These are phyloP conservation scores for Dipteronia dyeriana DNA, from an alignment of 345 rosid species.

Conservation along the genomic window DNA sequence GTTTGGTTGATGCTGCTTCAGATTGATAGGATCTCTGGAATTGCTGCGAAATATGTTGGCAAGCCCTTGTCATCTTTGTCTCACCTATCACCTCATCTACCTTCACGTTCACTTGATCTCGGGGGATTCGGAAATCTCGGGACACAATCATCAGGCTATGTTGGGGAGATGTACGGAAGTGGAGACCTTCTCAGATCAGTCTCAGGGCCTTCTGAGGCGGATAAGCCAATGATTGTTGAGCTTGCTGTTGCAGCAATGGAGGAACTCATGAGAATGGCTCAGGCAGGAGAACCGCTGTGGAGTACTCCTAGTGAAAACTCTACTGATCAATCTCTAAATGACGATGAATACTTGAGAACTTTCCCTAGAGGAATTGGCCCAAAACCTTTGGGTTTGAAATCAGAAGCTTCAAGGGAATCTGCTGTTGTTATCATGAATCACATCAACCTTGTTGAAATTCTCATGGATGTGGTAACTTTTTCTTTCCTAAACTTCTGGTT, in stretches of 20 bases:
- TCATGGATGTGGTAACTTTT: conserved; percentile 84
- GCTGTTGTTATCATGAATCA: conserved; percentile 84
- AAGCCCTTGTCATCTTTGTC: conserved; percentile 63
- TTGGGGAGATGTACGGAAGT: conserved; percentile 76
- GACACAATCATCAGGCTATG: conserved; percentile 53
- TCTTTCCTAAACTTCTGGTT: background rate
- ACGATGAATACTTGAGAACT: conserved; percentile 73
- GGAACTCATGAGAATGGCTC: conserved; percentile 85
- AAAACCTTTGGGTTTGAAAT: conserved; percentile 63
- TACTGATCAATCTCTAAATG: conserved; percentile 52
- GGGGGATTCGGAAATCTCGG: conserved; percentile 59
- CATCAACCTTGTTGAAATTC: conserved; percentile 80
- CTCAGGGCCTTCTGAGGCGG: conserved; percentile 69
- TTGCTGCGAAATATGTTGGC: conserved; percentile 82
- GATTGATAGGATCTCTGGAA: conserved; percentile 83
- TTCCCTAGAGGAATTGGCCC: conserved; percentile 91
- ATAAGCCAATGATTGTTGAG: conserved; percentile 88
- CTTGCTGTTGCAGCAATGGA: conserved; percentile 97
- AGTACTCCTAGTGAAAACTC: conserved; percentile 44
- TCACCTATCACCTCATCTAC: conserved; percentile 48
- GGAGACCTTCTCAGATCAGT: conserved; percentile 59
- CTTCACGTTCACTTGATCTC: conserved; percentile 55
- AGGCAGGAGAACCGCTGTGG: conserved; percentile 81
- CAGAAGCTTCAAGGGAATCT: conserved; percentile 89
- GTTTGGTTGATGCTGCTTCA: conserved; percentile 22